A percentile compares a stretch with the other conserved stretches of the same genome.
phyloP scores from a whole-genome alignment of 2,329 filamentous ascomycete species.

The Ceratocystis colombiana region DNA sequence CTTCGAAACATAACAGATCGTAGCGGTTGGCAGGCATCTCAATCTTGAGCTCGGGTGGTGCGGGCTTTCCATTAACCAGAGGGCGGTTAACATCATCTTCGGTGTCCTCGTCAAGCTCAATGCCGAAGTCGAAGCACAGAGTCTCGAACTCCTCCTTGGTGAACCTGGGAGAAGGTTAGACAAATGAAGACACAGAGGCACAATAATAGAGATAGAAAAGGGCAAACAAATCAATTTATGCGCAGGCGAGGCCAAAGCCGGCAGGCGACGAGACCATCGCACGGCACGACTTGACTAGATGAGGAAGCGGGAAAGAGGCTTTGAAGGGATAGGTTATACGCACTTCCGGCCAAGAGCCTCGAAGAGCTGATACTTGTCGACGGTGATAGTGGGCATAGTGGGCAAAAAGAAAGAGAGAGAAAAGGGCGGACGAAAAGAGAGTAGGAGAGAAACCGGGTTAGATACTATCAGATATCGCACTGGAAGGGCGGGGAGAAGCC shows the following conservation, averaged over 20 bases:
- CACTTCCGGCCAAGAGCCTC: constrained; percentile 82
- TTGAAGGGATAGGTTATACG: constrained; percentile 28
- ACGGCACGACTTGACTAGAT: background rate
- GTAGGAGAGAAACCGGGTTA: background rate
- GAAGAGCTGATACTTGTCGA: constrained; percentile 94
- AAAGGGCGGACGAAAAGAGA: background rate
- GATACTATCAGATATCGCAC: background rate
- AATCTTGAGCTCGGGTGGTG: constrained; percentile 90
- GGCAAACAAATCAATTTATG: no score
- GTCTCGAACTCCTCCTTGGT: constrained; percentile 94
- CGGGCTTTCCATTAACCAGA: constrained; percentile 65
- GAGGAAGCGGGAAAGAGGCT: background rate
- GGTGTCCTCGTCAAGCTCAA: constrained; percentile 95
- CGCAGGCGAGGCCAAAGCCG: background rate
- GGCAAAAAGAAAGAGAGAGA: constrained; percentile 25
- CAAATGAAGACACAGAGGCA: constrained; percentile 18
- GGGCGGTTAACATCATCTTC: constrained; percentile 59
- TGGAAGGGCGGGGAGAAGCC: background rate
- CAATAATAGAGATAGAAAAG: constrained; percentile 18
- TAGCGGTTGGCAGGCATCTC: constrained; percentile 93
- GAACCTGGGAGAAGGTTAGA: constrained; percentile 45
- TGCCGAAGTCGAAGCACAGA: constrained; percentile 95
- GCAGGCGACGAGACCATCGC: background rate
- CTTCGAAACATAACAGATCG: constrained; percentile 95
- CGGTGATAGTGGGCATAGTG: constrained; percentile 86